Evolutionary conservation across 2,329 filamentous ascomycete genomes (phyloP), one percentile per base, ranked within the genome.

Genomic region (Diaporthe capsici): DNA sequence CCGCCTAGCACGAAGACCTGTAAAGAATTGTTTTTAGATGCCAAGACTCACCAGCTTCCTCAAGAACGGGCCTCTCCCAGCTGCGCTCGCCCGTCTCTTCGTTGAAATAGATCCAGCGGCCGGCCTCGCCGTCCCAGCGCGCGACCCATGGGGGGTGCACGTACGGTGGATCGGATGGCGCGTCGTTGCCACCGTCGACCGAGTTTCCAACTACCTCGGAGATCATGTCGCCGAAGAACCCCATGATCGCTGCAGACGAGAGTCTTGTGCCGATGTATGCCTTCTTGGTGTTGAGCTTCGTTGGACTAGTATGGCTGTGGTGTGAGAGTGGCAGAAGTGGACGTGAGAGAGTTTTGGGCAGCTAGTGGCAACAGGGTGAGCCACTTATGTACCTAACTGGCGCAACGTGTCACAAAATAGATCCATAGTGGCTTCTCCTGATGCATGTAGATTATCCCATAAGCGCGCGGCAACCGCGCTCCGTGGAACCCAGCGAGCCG

Each of bases 21-120:
- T 63, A 15, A 37, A 9, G 6, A 8, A 2, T 0, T 9, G 2
- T 10, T 1, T 3, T 1, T 0, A 12, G 37, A 28, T 17, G 10
- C 7, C 10, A 17, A n/a, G 9, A 65, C 67, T 63, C 37, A 76
- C 74, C 74, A 34, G 71, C 74, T 51, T 76, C 74, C 20, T 76
- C 74, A 7, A 76, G 42, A 3, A 76, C 55, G 13, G 74, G 74
- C 22, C 31, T 63, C 47, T 76, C 74, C 53, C 65, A 74, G 47
- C 71, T 76, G 55, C 74, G 74, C 63, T 76, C 74, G 37, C 74
- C 74, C 12, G 74, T 76, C 37, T 61, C 71, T 15, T 76, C 74
- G 49, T 76, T 76, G 71, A 76, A 44, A 20, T 74, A 76, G 63
- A 76, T 58, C 74, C 74, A 76, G 55, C 74, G 71, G 55, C 63